Conservation (phyloP, 2,329 filamentous ascomycete species). For the Fusarium sp. region DNA sequence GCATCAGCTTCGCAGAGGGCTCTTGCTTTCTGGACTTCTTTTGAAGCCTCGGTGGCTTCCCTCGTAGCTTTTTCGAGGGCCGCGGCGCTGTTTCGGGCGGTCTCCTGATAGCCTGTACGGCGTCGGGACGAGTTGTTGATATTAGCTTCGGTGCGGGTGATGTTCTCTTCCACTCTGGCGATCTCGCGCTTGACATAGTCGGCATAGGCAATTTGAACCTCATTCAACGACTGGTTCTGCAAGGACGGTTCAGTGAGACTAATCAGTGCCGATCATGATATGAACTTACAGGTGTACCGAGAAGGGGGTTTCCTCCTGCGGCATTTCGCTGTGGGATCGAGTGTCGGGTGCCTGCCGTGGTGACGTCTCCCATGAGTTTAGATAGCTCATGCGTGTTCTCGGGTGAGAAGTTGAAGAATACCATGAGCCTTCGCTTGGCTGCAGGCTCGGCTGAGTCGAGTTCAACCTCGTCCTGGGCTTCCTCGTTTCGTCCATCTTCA, state of each 20-base stretch:
- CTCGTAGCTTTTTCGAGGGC: neutral
- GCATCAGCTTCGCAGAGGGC: neutral
- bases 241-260: neutral
- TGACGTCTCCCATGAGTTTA: neutral
- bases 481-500: neutral
- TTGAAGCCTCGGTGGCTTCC: neutral
- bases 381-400: neutral
- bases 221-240: neutral
- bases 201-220: neutral
- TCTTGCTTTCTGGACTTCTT: neutral
- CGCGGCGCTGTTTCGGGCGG: rapidly evolving
- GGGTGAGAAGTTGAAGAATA: neutral
- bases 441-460: neutral
- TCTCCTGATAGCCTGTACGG: neutral
- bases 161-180: neutral
- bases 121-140: neutral
- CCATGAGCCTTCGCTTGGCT: neutral
- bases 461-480: neutral
- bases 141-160: neutral
- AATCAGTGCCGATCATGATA: rapidly evolving
- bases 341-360: no score
- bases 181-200: neutral
- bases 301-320: neutral
- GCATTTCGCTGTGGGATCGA: neutral
- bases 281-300: neutral